Evolutionary conservation across 2,329 filamentous ascomycete species (phyloP), one percentile per base, ranked within the genome.

Genomic region (Ilyonectria destructans): DNA sequence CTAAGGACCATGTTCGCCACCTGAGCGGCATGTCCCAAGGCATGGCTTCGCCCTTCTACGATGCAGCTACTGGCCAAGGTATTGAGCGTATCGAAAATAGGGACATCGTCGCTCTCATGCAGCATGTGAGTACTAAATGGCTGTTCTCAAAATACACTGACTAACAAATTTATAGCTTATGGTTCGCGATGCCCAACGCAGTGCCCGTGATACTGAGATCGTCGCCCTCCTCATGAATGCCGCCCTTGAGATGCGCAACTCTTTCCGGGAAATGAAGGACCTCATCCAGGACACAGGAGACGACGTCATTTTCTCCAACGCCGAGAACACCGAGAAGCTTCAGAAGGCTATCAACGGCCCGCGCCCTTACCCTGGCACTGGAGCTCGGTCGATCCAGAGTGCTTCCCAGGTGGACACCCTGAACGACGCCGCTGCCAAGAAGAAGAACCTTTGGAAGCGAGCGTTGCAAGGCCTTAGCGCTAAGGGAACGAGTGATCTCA

Each of bases 31-130:
- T 97, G 84, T 98, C 96, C 8, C 94, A 98, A 77, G 96, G 95
- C 52, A 94, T 98, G 88, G 88, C 87, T 4, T 96, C 95, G 33
- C 95, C 96, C 3, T 86, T 98, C 21, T 98, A 97, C 77, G 96
- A 99, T 78, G 91, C 93, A 67, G 89, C 95, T 4, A 97, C 93
- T 1, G 96, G 96, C 59, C 91, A 90, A 69, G 95, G 95, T 37
- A 93, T 97, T 59, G 95, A 98, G 73, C 89, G 92, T 55, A 98
- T 99, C 58, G 92, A 98, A 79, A 97, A 95, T 52, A 96, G 97
- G 82, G 96, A 99, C 77, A 97, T 99, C 75, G 93, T 99, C 71
- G 94, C 96, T 26, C 85, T 99, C 68, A 99, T 99, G 96, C 96
- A 99, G 79, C 96, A 99, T 81, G 89, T 92, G 83, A 86, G 90